Base-by-base conservation (phyloP, 2,329 filamentous ascomycete species). In the Chrysoporthe puriensis region DNA sequence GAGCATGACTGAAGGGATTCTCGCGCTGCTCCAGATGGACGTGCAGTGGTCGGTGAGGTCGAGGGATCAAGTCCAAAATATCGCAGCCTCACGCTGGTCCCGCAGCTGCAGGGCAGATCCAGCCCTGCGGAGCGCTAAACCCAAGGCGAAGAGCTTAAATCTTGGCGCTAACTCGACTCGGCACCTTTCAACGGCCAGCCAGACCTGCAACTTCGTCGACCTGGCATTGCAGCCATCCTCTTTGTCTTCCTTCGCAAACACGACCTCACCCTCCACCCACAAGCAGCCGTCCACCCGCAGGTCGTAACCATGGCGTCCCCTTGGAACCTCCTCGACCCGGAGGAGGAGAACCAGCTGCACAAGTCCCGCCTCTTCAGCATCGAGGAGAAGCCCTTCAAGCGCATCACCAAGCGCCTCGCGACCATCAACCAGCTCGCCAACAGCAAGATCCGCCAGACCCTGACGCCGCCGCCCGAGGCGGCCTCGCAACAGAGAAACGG, bases 301-400 rank as follows among this genome's bases (percentile, higher is more conserved):
- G 34, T 36, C 9, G 52, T 62, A 50, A 72, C 68, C 46, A 83
- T 84, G 82, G 76, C 82, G 32, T 69, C 68, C 21, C 78, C 79
- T 60, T 94, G 90, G 83, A 84, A 86, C 57, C 82, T 94, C 60
- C 83, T 96, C 61, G 90, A 93, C 66, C 90, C 91, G 72, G 85
- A 86, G 71, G 91, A 93, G 72, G 91, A 94, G 80, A 90, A 93
- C 77, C 90, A 93, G 71, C 89, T 97, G 48, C 95, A 97, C 82
- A 95, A 94, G 75, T 86, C 87, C 42, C 92, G 95, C 54, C 90
- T 97, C 4, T 86, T 97, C 48, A 92, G 92, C 71, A 91, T 97
- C 70, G 95, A 98, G 82, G 93, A 97, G 76, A 94, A 94, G 68
- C 93, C 94, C 0, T 97, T 97, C 82, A 93, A 93, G 78, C 91